Conservation (phyloP, 208 protist species). For the Strigomonas culicis region DNA sequence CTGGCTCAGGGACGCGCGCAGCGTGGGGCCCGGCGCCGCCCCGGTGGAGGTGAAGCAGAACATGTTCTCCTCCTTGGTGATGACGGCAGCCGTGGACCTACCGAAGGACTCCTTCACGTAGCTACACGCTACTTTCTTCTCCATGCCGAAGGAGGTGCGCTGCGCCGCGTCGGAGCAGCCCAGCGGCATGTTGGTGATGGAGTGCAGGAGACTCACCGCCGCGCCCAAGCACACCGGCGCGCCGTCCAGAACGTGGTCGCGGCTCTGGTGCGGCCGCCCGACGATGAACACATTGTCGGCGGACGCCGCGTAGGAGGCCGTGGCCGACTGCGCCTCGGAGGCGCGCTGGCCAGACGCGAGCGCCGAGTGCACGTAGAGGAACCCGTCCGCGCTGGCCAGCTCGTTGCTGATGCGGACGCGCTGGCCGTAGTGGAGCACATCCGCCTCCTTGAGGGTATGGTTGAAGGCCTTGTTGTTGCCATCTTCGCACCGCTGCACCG, state of each 20-base stretch:
- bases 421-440: constrained; percentile 84
- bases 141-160: constrained; percentile 56
- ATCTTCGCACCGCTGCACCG: constrained; percentile 55
- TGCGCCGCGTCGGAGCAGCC: constrained; percentile 26
- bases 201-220: constrained; percentile 69
- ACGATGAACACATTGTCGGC: constrained; percentile 78
- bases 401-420: constrained; percentile 73
- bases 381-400: constrained; percentile 43
- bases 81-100: constrained; percentile 39
- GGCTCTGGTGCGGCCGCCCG: constrained; percentile 30
- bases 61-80: constrained; percentile 54
- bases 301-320: constrained; percentile 35
- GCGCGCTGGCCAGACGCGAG: constrained; percentile 37
- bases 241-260: constrained; percentile 54
- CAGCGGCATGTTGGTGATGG: constrained; percentile 65
- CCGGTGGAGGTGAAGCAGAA: constrained; percentile 36
- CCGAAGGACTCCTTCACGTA: constrained; percentile 34
- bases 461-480: constrained; percentile 71
- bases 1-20: constrained; percentile 10
- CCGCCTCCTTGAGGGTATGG: constrained; percentile 28
- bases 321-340: constrained; percentile 41
- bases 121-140: constrained; percentile 57
- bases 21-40: constrained; percentile 3
- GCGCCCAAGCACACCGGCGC: constrained; percentile 59
- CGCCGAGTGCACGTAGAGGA: constrained; percentile 66